Evolutionary conservation across 352 stramenopile genomes (phyloP).

Genomic region (Saprolegnia diclina): DNA sequence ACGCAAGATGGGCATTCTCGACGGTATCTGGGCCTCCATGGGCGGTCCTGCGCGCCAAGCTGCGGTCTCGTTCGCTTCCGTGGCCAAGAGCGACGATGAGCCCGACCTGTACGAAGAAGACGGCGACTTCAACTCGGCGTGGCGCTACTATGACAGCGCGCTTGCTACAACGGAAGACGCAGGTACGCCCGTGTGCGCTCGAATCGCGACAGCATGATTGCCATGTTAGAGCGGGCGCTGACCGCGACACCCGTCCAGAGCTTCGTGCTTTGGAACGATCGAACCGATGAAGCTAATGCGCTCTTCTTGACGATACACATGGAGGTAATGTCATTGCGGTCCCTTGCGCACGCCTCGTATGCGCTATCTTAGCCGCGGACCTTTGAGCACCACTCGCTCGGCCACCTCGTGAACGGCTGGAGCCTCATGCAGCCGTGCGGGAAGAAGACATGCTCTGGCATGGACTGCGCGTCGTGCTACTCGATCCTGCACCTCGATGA

Average conservation of each 20-base stretch:
- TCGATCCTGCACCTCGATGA: slow-evolving; percentile 6
- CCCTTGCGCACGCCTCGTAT: not conserved
- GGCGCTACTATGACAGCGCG: slow-evolving; percentile 14
- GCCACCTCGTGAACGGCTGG: not conserved
- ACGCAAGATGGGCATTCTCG: slow-evolving; percentile 1
- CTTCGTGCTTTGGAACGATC: slow-evolving; percentile 6
- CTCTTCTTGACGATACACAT: not conserved
- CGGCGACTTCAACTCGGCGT: slow-evolving; percentile 1
- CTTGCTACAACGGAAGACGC: not conserved
- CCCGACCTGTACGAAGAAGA: slow-evolving; percentile 8
- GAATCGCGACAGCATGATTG: not conserved
- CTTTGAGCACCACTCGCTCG: not conserved
- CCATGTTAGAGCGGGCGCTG: not conserved
- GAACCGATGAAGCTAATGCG: not conserved
- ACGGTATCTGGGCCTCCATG: not conserved
- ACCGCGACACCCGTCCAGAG: not conserved
- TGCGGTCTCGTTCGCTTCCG: not conserved
- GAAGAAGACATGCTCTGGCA: not conserved
- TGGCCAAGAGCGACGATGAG: slow-evolving; percentile 8
- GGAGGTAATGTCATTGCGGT: not conserved
- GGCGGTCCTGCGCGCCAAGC: not conserved
- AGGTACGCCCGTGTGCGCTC: slow-evolving; percentile 2
- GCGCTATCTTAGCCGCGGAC: not conserved
- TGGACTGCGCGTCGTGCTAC: not conserved
- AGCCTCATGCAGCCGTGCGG: not conserved